Evolutionary conservation across 2,329 filamentous ascomycete species (phyloP), one percentile per base, ranked within the genome.

Genomic region (Verticillium nubilum): DNA sequence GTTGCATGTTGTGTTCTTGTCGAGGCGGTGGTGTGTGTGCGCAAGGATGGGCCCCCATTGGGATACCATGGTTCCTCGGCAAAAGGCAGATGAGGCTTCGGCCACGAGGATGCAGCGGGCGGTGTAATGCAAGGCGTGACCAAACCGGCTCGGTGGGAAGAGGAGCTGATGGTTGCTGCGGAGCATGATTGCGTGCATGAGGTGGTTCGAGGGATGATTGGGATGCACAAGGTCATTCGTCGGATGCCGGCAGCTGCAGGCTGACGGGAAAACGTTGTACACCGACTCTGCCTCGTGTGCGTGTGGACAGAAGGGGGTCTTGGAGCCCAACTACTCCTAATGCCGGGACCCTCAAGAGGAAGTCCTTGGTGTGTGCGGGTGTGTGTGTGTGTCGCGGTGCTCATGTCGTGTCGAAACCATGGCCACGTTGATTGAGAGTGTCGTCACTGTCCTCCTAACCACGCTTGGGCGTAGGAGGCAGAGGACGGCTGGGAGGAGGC

Each of bases 401-500:
- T 19, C 17, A 12, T 25, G 54, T 29, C 52, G 27, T 31, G 27
- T 29, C 52, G 53, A 33, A 63, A 58, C n/a, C 5, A 10, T 1
- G 15, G 52, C 28, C 19, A 6, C 37, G 37, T 47, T 19, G 37
- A 47, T 19, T 12, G 37, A 19, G 6, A 25, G 19, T 47, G 37
- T 47, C 37, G 37, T 67, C 69, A 28, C 27, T 23, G 12, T 28
- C 7, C 27, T 53, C 52, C 52, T 84, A 85, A 67, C 76, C 78
- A 69, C 81, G 78, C 77, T 86, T 87, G 71, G 85, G 85, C 63
- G 87, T 81, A 74, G 85, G 82, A 73, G 85, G 85, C 58, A 87
- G 82, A 74, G 85, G 85, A 59, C 85, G 79, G 74, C 80, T 84
- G 64, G 85, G 85, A 68, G 85, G 85, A 62, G 85, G 85, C 67